Base-by-base conservation (phyloP, 202 grass and related monocot genomes). In the Schoenoplectus tabernaemontani region DNA sequence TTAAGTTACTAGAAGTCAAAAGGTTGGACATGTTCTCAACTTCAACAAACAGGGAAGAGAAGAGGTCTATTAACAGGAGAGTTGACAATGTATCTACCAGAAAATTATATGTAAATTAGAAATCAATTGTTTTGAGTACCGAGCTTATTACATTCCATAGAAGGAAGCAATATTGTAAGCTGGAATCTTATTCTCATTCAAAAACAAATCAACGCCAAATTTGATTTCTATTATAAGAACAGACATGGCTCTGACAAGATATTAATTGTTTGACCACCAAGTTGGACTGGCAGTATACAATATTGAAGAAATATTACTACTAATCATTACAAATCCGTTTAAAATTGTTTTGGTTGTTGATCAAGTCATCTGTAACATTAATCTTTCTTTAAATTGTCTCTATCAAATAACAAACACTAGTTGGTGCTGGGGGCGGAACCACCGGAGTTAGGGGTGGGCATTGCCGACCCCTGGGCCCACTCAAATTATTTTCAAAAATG, bases 361-460 rank as follows among this genome's bases (percentile, higher is more conserved):
- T 74, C 13, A 74, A 74, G 69, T 74, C 69, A 74, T 53, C 44
- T 51, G 46, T 15, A 44, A 53, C n/a, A 74, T n/a, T 74, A 74
- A 33, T 72, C 48, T 32, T 32, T 53, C 26, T 51, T 32, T 16
- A 32, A 34, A 74, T 51, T 9, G 15, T 53, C 44, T 74, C 24
- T 1, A 32, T 53, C 24, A 73, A 33, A 47, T 47, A 16, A 13
- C 38, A 69, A 43, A 69, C 39, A 69, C 64, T 43, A 23, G 24
- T 63, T 58, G n/a, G n/a, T n/a, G n/a, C n/a, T n/a, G n/a, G n/a
- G n/a, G n/a, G n/a, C n/a, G n/a, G n/a, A n/a, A n/a, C n/a, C n/a
- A n/a, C n/a, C n/a, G n/a, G n/a, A n/a, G n/a, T n/a, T n/a, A n/a
- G n/a, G n/a, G n/a, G n/a, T n/a, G n/a, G n/a, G n/a, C n/a, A n/a